Percentiles rank a stretch among this genome's conserved stretches.
Evolutionary conservation across 2,329 filamentous ascomycete genomes (phyloP).

Genomic region (Stagonosporopsis rhizophila): DNA sequence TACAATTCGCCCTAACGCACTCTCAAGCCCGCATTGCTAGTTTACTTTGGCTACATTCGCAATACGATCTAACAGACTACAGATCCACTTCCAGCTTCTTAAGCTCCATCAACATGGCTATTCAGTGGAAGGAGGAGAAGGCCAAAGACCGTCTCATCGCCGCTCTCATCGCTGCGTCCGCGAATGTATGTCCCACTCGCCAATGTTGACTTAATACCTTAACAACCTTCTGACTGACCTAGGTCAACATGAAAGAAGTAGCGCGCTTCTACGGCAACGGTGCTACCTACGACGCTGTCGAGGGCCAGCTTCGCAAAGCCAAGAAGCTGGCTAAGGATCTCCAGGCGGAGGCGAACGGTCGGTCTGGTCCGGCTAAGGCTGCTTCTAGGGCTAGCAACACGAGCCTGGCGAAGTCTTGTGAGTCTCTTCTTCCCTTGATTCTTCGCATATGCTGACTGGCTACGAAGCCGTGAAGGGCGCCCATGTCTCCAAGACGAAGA

Average conservation of each 20-base stretch:
- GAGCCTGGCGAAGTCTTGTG: conserved; percentile 15
- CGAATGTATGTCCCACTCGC: neutral
- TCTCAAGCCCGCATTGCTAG: neutral
- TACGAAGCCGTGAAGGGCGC: neutral
- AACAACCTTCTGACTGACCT: conserved; percentile 1
- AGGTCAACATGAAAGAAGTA: conserved; percentile 56
- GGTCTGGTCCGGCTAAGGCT: neutral
- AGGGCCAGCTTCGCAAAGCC: conserved; percentile 55
- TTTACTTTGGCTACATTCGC: neutral
- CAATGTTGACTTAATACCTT: neutral
- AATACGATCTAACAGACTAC: neutral
- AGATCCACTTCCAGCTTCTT: neutral
- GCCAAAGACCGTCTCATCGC: conserved; percentile 51
- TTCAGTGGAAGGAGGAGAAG: conserved; percentile 49
- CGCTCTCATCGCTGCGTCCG: conserved; percentile 45
- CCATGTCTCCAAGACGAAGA: conserved; percentile 6
- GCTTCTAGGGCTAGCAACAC: conserved; percentile 11
- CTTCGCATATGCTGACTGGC: neutral
- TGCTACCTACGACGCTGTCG: conserved; percentile 58
- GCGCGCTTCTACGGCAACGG: conserved; percentile 55
- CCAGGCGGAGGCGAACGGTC: conserved; percentile 20
- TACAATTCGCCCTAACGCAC: neutral
- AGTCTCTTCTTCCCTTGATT: neutral
- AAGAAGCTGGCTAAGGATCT: conserved; percentile 52
- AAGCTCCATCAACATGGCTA: conserved; percentile 31